A percentile compares a stretch with the other conserved stretches of the same genome.
phyloP scores from a whole-genome alignment of 2,329 filamentous ascomycete species.

The Fusarium domesticum region DNA sequence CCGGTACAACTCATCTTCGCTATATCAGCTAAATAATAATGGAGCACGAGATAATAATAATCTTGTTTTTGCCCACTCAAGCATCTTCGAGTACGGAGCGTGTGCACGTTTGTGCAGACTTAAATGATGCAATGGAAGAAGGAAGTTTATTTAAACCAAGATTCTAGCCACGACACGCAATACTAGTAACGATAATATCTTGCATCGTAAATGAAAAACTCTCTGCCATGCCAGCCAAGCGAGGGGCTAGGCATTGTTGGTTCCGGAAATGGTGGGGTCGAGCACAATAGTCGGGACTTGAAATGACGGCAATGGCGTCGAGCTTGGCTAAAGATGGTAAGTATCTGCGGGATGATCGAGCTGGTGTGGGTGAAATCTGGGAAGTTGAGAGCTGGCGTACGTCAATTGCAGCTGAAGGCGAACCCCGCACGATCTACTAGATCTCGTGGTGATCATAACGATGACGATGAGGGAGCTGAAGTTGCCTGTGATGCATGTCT shows the following conservation, averaged over 20 bases:
- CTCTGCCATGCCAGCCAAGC: neutral
- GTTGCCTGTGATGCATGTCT: slow-evolving; percentile 1
- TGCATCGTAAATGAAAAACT: neutral
- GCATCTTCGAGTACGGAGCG: neutral
- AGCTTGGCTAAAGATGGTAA: slow-evolving; percentile 11
- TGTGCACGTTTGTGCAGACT: neutral
- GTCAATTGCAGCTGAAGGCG: slow-evolving; percentile 10
- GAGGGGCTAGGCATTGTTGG: too few species aligned
- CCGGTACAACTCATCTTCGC: too few species aligned
- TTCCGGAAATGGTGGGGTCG: neutral
- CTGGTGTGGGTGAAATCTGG: slow-evolving; percentile 2
- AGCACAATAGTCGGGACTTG: slow-evolving; percentile 2
- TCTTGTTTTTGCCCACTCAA: slow-evolving; percentile 3
- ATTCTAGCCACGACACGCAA: slow-evolving; percentile 6
- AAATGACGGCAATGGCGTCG: slow-evolving; percentile 16
- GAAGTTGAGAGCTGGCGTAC: neutral
- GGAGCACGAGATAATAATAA: too few species aligned
- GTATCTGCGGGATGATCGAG: slow-evolving; percentile 7
- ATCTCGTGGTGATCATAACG: slow-evolving; percentile 5
- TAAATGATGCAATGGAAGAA: slow-evolving; percentile 14
- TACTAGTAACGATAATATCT: slow-evolving; percentile 6
- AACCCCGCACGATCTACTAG: slow-evolving; percentile 14
- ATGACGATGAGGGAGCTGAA: slow-evolving; percentile 16
- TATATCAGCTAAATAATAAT: too few species aligned
- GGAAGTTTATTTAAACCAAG: slow-evolving; percentile 1